A percentile compares a stretch with the other conserved stretches of the same genome.
These are phyloP conservation scores for Trichoderma guizhouense DNA, from an alignment of 2,329 filamentous ascomycete species.

Conservation along the genomic window DNA sequence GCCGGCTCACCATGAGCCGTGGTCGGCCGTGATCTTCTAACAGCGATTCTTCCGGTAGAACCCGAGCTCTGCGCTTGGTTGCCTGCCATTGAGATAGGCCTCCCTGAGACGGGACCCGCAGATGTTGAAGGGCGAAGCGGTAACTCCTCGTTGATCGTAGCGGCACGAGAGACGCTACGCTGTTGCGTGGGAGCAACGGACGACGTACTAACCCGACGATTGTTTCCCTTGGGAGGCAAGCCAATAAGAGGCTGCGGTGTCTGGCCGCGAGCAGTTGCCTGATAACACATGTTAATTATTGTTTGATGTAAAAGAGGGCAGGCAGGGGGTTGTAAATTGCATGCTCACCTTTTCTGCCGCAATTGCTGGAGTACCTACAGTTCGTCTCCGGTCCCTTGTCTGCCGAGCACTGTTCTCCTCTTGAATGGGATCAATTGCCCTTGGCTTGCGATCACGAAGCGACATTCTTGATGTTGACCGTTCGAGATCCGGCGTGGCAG, in stretches of 20 bases:
- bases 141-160: constrained; percentile 22
- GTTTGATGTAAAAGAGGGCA: neutral
- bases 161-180: neutral
- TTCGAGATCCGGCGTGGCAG: constrained; percentile 31
- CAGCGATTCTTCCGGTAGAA: constrained; percentile 38
- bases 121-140: constrained; percentile 17
- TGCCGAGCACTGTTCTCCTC: constrained; percentile 35
- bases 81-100: constrained; percentile 33
- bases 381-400: constrained; percentile 54
- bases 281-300: neutral
- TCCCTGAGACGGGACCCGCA: neutral
- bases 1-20: constrained; percentile 43
- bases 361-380: constrained; percentile 27
- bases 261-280: constrained; percentile 36
- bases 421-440: constrained; percentile 51
- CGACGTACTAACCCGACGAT: constrained; percentile 49
- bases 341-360: constrained; percentile 28
- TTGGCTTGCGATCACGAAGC: constrained; percentile 67
- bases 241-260: constrained; percentile 26
- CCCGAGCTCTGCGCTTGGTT: constrained; percentile 36
- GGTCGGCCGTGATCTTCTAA: constrained; percentile 59
- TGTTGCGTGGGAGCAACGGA: constrained; percentile 31
- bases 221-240: constrained; percentile 34
- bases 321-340: neutral
- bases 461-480: constrained; percentile 63